Conservation (phyloP, 306 rosid genomes). For the Castanospermum australe region DNA sequence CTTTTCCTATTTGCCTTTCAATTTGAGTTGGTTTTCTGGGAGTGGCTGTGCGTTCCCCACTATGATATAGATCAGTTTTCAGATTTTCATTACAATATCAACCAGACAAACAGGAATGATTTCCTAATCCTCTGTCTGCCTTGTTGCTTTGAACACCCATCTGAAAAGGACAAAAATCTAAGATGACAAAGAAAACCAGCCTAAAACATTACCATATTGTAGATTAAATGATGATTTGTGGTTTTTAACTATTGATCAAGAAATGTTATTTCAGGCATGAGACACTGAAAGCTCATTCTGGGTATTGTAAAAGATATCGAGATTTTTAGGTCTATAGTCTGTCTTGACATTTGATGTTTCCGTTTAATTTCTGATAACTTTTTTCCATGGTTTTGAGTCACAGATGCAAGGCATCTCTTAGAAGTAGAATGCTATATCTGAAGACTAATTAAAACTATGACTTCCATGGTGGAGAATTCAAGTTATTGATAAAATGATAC, state of each 20-base stretch:
- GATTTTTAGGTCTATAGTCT: neutral
- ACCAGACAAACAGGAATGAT: neutral
- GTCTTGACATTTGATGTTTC: slow-evolving; percentile 4
- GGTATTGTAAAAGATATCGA: neutral
- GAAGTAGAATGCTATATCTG: neutral
- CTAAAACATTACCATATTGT: neutral
- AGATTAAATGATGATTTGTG: neutral
- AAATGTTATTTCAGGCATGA: neutral
- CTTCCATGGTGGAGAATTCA: slow-evolving; percentile 17
- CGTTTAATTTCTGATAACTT: slow-evolving; percentile 7
- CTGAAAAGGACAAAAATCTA: neutral
- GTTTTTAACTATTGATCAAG: neutral
- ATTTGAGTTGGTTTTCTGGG: slow-evolving; percentile 1
- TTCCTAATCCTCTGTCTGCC: neutral
- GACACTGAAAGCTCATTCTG: neutral
- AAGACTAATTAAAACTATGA: neutral
- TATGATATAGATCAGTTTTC: neutral
- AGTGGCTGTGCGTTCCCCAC: neutral
- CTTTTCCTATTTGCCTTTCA: neutral
- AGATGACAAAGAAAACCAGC: neutral
- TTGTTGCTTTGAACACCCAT: neutral
- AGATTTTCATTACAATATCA: neutral
- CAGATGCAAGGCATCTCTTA: neutral
- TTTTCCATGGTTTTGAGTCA: neutral
- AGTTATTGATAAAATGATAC: neutral